These are phyloP conservation scores for Dendrobium nobile DNA, from an alignment of 106 monocot genomes.

Conservation along the genomic window DNA sequence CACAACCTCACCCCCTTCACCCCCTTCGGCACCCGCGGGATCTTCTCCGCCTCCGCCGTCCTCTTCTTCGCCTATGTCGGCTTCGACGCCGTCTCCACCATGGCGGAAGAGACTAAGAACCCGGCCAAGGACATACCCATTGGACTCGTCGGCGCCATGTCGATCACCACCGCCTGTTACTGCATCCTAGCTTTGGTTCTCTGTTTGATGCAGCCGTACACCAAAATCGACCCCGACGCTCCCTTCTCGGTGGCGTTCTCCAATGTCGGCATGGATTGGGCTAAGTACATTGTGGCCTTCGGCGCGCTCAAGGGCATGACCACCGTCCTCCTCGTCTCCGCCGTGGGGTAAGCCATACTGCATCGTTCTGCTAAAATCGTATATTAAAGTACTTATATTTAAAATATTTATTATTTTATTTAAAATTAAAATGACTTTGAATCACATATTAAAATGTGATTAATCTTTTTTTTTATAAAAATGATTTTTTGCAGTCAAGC, in stretches of 20 bases:
- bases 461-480: no score
- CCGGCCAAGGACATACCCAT: slow-evolving; percentile 32
- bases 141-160: slow-evolving; percentile 19
- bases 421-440: no score
- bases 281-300: slow-evolving; percentile 19
- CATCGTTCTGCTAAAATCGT: no score
- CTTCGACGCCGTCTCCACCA: slow-evolving; percentile 70
- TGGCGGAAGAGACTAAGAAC: slow-evolving; percentile 92
- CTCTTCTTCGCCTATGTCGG: slow-evolving; percentile 86
- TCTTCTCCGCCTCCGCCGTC: slow-evolving; percentile 68
- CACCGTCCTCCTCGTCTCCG: slow-evolving; percentile 20
- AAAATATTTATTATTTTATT: no score
- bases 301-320: slow-evolving; percentile 20
- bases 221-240: slow-evolving; percentile 10
- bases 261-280: slow-evolving; percentile 20
- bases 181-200: slow-evolving; percentile 13
- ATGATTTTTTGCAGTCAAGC: slow-evolving; percentile 1
- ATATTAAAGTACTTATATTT: no score
- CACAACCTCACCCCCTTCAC: slow-evolving; percentile 54
- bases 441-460: no score
- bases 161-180: slow-evolving; percentile 14
- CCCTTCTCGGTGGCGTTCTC: slow-evolving; percentile 17
- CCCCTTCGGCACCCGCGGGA: slow-evolving; percentile 52
- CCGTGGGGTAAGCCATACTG: slow-evolving; percentile 6
- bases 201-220: slow-evolving; percentile 13